phyloP scores from a whole-genome alignment of 345 rosid genomes.

The Bruguiera parviflora region DNA sequence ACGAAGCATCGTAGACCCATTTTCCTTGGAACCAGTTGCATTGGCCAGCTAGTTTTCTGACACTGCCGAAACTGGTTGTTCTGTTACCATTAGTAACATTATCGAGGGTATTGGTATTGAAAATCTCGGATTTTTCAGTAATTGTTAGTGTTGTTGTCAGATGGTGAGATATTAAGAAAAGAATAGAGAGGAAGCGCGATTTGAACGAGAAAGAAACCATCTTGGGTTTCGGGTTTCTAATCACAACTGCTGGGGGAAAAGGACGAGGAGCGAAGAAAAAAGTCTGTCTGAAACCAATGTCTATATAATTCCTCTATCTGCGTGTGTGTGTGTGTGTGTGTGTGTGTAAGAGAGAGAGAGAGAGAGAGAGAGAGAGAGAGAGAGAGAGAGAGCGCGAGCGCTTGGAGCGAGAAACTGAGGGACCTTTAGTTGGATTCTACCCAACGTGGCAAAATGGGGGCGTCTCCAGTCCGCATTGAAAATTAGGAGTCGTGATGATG shows the following conservation, averaged over 20 bases:
- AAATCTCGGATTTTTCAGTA: slow-evolving; percentile 16
- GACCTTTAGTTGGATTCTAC: slow-evolving; percentile 14
- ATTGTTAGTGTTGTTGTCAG: background rate
- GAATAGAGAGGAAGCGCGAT: slow-evolving; percentile 18
- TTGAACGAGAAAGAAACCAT: slow-evolving; percentile 34
- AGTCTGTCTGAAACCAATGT: slow-evolving; percentile 12
- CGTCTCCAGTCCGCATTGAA: slow-evolving; percentile 26
- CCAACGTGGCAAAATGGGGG: slow-evolving; percentile 27
- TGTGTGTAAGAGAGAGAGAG: background rate
- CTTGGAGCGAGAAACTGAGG: slow-evolving; percentile 7
- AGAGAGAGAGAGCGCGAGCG: background rate
- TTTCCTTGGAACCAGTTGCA: slow-evolving; percentile 54
- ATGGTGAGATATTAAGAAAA: slow-evolving; percentile 1
- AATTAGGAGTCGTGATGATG: slow-evolving; percentile 21
- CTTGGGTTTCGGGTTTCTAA: slow-evolving; percentile 31
- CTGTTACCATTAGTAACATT: background rate
- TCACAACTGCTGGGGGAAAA: background rate
- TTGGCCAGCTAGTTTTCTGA: slow-evolving; percentile 27
- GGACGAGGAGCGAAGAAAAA: slow-evolving; percentile 22
- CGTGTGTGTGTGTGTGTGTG: background rate
- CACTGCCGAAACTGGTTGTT: background rate
- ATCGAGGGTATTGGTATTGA: background rate
- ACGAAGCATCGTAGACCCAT: slow-evolving; percentile 54
- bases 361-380: background rate
- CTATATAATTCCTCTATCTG: slow-evolving; percentile 16